Evolutionary conservation across 2,329 filamentous ascomycete genomes (phyloP).

Genomic region (Penicillium sp.): DNA sequence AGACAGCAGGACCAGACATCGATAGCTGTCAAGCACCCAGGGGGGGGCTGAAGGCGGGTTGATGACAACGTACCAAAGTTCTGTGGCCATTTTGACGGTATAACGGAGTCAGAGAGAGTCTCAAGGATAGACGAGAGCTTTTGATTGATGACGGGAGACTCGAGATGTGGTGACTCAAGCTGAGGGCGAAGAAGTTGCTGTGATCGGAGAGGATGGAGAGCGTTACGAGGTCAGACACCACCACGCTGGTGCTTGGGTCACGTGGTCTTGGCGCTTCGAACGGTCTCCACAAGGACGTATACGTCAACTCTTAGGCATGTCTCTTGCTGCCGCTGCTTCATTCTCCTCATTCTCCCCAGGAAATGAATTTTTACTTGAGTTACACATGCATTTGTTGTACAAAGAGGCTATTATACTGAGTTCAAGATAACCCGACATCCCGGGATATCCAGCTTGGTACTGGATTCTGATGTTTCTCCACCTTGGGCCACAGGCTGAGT

Average conservation of each 20-base stretch:
- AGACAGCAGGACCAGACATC: conserved; percentile 13
- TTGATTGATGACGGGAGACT: conserved; percentile 16
- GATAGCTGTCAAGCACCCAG: conserved; percentile 35
- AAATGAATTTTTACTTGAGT: neutral
- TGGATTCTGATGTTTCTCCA: conserved; percentile 15
- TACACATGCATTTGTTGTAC: neutral
- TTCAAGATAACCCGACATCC: conserved; percentile 31
- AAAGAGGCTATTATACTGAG: conserved; percentile 7
- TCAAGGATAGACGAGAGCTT: conserved; percentile 19
- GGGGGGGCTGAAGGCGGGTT: conserved; percentile 32
- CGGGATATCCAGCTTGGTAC: conserved; percentile 40
- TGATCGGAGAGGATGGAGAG: conserved; percentile 33
- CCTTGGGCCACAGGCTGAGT: conserved; percentile 23
- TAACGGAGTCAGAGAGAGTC: conserved; percentile 17
- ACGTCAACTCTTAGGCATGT: neutral
- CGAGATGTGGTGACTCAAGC: conserved; percentile 24
- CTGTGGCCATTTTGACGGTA: conserved; percentile 67
- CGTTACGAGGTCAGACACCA: conserved; percentile 37
- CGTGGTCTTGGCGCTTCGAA: conserved; percentile 35
- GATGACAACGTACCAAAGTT: conserved; percentile 73
- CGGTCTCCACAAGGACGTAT: conserved; percentile 4
- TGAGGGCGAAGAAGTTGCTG: conserved; percentile 28
- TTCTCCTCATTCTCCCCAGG: too few relatives aligned
- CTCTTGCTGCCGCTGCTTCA: neutral
- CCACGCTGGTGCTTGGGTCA: conserved; percentile 38